Evolutionary conservation across 2,329 filamentous ascomycete species (phyloP), one percentile per base, ranked within the genome.

Genomic region (Blastomyces gilchristii): DNA sequence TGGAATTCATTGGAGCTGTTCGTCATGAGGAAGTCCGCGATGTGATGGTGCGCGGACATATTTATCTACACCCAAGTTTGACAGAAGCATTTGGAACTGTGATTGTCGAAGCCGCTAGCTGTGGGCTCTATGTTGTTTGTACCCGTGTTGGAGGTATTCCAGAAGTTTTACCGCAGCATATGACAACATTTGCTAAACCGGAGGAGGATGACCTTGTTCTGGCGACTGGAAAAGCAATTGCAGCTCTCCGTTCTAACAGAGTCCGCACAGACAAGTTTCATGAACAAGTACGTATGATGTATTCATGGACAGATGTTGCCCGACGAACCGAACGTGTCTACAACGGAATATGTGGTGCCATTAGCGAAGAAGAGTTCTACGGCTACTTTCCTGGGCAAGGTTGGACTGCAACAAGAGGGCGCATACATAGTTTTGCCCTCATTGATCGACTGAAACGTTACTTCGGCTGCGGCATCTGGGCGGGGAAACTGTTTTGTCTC

Each of bases 81-180:
- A 99, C 94, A 0, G 94, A 99, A 75, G 94, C 94, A 0, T 99
- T 99, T 70, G 94, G 94, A 28, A 99, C 94, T 0, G 94, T 99
- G 66, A 93, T 99, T 63, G 95, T 99, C 39, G 94, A 99, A 76
- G 94, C 94, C 7, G 94, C 94, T 39, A 94, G 89, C 67, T 99
- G 94, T 71, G 95, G 95, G 0, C 79, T 99, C 1, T 97, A 97
- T 71, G 91, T 99, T 3, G 95, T 99, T 1, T 96, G 91, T 71
- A 99, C 94, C 0, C 90, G 93, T 63, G 94, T 99, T 6, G 94
- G 94, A 59, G 94, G 94, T 43, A 97, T 99, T 64, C 94, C 94
- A 2, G 94, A 99, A 75, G 95, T 99, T 0, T 82, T 99, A 2
- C 94, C 94, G 0, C 87, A 87, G 8, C 91, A 97, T 74, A 99